Conservation (phyloP, 2,329 filamentous ascomycete genomes). For the Diplocarpon mali region DNA sequence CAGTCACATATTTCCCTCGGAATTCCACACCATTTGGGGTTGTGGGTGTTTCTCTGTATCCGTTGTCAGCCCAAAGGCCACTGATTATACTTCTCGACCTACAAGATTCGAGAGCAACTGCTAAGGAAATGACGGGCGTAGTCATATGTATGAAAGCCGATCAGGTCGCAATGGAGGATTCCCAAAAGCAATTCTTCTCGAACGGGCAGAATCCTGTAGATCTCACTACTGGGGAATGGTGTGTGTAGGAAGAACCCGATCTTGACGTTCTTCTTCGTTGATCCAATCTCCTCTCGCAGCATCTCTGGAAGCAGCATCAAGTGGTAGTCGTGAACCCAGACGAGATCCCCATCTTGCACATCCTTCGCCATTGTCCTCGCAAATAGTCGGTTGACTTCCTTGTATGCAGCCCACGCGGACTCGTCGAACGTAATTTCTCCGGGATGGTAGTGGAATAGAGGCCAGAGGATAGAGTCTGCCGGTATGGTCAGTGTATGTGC, state of each 20-base stretch:
- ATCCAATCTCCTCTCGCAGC: conserved; percentile 80
- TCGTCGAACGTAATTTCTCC: conserved; percentile 98
- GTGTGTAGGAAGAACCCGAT: conserved; percentile 98
- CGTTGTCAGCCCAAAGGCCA: neutral
- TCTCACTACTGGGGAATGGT: conserved; percentile 92
- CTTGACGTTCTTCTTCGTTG: conserved; percentile 80
- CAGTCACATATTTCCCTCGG: conserved; percentile 75
- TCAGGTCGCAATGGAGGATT: conserved; percentile 84
- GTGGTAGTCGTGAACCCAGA: conserved; percentile 99
- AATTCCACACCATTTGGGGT: conserved; percentile 92
- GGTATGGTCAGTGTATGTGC: conserved; percentile 8
- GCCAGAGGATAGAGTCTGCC: conserved; percentile 92
- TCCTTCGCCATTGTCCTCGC: conserved; percentile 79
- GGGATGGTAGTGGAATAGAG: conserved; percentile 96
- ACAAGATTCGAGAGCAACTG: conserved; percentile 89
- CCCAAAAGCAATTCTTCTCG: conserved; percentile 80
- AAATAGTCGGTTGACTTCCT: conserved; percentile 85
- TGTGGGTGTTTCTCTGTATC: conserved; percentile 50
- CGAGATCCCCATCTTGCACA: conserved; percentile 83
- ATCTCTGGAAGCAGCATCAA: conserved; percentile 93
- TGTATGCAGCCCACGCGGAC: conserved; percentile 84
- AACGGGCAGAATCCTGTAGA: conserved; percentile 90
- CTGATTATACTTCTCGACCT: conserved; percentile 26
- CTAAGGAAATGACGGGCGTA: conserved; percentile 97
- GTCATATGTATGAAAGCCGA: conserved; percentile 98